These are phyloP conservation scores for Pleurotus djamor DNA, from an alignment of 768 basidiomycete genomes.

Conservation along the genomic window DNA sequence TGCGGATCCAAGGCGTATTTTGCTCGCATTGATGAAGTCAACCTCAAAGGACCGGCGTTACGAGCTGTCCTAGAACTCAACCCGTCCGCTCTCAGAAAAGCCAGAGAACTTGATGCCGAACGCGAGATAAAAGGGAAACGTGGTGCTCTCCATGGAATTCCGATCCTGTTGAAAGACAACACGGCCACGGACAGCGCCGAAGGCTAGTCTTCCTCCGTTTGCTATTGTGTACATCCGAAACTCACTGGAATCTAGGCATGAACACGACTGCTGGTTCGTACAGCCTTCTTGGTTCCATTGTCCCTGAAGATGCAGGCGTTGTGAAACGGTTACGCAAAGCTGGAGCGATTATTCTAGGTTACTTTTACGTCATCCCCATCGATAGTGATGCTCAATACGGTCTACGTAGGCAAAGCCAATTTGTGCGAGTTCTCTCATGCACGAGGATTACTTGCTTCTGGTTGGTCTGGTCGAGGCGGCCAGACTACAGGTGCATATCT, in stretches of 20 bases:
- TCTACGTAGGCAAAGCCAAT: constrained; percentile 44
- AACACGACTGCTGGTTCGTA: constrained; percentile 29
- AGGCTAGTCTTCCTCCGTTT: constrained; percentile 20
- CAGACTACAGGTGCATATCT: constrained; percentile 51
- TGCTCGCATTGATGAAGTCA: constrained; percentile 69
- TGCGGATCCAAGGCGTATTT: constrained; percentile 50
- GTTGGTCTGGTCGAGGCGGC: constrained; percentile 57
- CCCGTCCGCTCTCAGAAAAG: constrained; percentile 47
- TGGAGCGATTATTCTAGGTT: constrained; percentile 6
- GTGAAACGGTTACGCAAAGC: constrained; percentile 29
- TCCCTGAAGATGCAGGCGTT: constrained; percentile 44
- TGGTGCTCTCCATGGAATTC: constrained; percentile 54
- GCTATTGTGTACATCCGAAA: neutral
- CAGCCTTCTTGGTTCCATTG: constrained; percentile 37
- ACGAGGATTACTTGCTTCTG: constrained; percentile 29
- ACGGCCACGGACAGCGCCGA: constrained; percentile 44
- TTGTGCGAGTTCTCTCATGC: constrained; percentile 33
- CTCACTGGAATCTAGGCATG: neutral
- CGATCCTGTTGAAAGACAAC: constrained; percentile 41
- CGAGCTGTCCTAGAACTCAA: constrained; percentile 61
- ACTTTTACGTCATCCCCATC: neutral
- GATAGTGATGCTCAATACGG: neutral
- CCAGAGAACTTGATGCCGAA: constrained; percentile 46
- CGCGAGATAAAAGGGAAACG: constrained; percentile 38
- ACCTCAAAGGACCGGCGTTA: constrained; percentile 52